Base-by-base conservation (phyloP, 2,329 filamentous ascomycete species). In the Lachnellula hyalina region DNA sequence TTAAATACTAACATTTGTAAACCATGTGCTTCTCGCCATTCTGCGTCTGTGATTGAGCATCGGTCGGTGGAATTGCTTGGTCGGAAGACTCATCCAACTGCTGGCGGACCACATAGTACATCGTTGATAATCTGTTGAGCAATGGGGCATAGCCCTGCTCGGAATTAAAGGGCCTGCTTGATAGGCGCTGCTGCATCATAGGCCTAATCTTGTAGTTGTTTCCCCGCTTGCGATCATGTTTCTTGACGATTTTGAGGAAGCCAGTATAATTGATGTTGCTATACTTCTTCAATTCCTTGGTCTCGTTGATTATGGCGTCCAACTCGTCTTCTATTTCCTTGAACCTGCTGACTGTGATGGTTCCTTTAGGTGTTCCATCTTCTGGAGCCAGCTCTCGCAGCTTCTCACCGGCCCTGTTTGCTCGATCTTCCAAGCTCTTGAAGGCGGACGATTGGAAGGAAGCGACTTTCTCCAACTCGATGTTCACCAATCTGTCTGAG, bases 161-260 rank as follows among this genome's bases (percentile, higher is more conserved):
- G 55, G 90, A 93, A 74, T 97, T 96, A 79, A 99, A 96, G 12
- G 93, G 91, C 58, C 92, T 80, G 61, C 90, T 84, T n/a, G 89
- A 84, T 66, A 99, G 75, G 65, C 89, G 88, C 65, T 96, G 87
- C 74, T 96, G 89, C 73, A 97, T 85, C 76, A 97, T 85, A 28
- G 94, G 92, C 23, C 90, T 85, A 63, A 97, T 88, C 70, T 87
- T 90, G 77, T 97, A 97, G 51, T 85, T 81, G 62, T 85, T 81
- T 53, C 92, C 92, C 62, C 93, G 83, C 75, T 93, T 95, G 63
- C 94, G 89, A 73, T 99, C 94, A 74, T 99, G 94, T 76, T 99
- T 99, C 84, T 99, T 99, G 54, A 91, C 91, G 47, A 96, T 96
- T 79, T 99, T 99, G 69, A 96, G 81, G 73, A 97, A 96, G 47